phyloP scores from a whole-genome alignment of 2,329 filamentous ascomycete genomes.

The Trematosphaeria pertusa region DNA sequence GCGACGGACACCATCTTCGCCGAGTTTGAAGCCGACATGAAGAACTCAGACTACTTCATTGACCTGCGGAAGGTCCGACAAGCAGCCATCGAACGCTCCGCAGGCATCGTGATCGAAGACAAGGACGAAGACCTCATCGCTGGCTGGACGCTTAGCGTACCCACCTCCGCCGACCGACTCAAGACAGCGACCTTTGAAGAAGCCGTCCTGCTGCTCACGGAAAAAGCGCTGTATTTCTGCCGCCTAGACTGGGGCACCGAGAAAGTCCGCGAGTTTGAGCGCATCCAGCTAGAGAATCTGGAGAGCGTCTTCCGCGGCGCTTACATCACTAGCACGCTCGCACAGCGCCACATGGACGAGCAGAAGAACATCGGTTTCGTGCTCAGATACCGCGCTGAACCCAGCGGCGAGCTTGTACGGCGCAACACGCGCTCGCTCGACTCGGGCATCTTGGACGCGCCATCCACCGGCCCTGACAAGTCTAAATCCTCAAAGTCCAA shows the following conservation, averaged over 20 bases:
- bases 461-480: constrained; percentile 17
- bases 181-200: constrained; percentile 82
- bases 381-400: constrained; percentile 75
- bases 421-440: constrained; percentile 85
- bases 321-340: constrained; percentile 89
- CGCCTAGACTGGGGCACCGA: constrained; percentile 94
- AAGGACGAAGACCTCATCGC: constrained; percentile 86
- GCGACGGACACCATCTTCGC: constrained; percentile 85
- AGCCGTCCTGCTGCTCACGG: constrained; percentile 84
- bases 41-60: constrained; percentile 88
- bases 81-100: constrained; percentile 86
- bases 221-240: constrained; percentile 84
- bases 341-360: constrained; percentile 77
- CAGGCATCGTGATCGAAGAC: constrained; percentile 77
- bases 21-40: constrained; percentile 93
- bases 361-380: constrained; percentile 83
- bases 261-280: constrained; percentile 91
- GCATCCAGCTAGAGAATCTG: constrained; percentile 78
- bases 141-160: constrained; percentile 88
- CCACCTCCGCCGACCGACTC: constrained; percentile 71
- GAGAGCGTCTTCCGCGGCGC: constrained; percentile 77
- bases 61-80: constrained; percentile 85
- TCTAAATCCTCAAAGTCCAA: constrained; percentile 22
- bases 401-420: constrained; percentile 73
- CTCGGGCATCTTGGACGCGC: constrained; percentile 50